Evolutionary conservation across 176 grass and related monocot species (phyloP).

Genomic region (Areca catechu): DNA sequence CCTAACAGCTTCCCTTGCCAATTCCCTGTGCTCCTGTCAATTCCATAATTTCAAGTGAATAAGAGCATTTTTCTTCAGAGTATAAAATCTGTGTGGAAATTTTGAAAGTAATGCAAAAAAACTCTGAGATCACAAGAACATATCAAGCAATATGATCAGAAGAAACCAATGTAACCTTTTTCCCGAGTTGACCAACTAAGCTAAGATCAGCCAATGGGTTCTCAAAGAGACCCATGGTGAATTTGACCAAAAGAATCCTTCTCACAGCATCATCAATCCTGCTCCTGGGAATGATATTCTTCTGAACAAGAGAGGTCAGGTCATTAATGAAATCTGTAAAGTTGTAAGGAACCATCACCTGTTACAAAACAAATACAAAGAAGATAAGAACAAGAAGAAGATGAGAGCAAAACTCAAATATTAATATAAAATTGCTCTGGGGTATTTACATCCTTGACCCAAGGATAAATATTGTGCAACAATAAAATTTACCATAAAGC

Average conservation of each 20-base stretch:
- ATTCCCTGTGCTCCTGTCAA: conserved; percentile 81
- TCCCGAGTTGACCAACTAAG: conserved; percentile 76
- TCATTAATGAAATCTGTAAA: conserved; percentile 60
- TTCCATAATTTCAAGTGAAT: neutral
- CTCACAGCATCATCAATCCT: conserved; percentile 93
- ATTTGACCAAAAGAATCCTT: conserved; percentile 90
- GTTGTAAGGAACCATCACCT: conserved; percentile 90
- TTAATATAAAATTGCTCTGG: neutral
- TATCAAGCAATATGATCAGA: neutral
- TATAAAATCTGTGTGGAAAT: too few species aligned
- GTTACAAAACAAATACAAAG: neutral
- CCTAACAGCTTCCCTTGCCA: conserved; percentile 95
- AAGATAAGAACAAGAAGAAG: neutral
- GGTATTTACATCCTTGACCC: neutral
- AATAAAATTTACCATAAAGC: too few species aligned
- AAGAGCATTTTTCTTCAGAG: too few species aligned
- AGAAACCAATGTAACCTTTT: conserved; percentile 51
- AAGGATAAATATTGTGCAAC: too few species aligned
- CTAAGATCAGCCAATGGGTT: conserved; percentile 84
- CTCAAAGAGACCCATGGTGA: conserved; percentile 95
- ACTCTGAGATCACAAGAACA: too few species aligned
- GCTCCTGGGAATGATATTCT: conserved; percentile 47
- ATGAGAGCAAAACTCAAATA: too few species aligned
- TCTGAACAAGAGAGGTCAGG: conserved; percentile 70
- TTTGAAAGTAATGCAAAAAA: too few species aligned